Evolutionary conservation across 805 yeast species (phyloP), one percentile per base, ranked within the genome.

Genomic region (Lachancea fermentati): DNA sequence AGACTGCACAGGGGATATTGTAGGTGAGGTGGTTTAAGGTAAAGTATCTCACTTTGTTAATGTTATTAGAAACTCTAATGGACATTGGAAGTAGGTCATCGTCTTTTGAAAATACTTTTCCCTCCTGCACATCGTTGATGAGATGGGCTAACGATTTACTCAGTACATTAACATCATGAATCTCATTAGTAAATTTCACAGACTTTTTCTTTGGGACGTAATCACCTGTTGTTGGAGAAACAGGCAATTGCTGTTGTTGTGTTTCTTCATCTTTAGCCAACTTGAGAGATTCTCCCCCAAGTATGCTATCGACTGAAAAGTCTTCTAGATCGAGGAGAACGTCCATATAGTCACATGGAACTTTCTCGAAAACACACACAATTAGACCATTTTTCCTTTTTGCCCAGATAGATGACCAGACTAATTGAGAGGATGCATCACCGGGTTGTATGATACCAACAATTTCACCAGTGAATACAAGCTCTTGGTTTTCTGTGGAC

Each of bases 381-480:
- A 88, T 72, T 41, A 85, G 62, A 32, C 76, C 76, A 3, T 80
- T 81, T 49, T 80, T 78, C 43, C 78, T 68, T 52, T 88, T 88
- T 0, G 93, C 95, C 96, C 96, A 91, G 41, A 89, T 62, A 0
- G 95, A 84, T 8, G 95, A 88, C 84, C 95, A 81, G 1, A 89
- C 84, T 43, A 75, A 66, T 19, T 73, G 73, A 2, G 52, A 42
- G 17, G 37, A 42, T 8, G 46, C 39, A 35, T 72, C 73, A 13
- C 84, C 83, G 11, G 81, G 78, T 49, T 86, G 73, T 30, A 75
- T 68, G 34, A 88, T 82, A 7, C 94, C 95, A 9, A 87, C 78
- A 35, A 88, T 78, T 52, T 85, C 93, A 43, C 96, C 97, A 1
- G 88, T 75, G 55, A 84, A 84, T 0, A 81, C 75, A 37, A 80